phyloP scores from a whole-genome alignment of 163 green algal genomes.

The Chlorella variabilis region DNA sequence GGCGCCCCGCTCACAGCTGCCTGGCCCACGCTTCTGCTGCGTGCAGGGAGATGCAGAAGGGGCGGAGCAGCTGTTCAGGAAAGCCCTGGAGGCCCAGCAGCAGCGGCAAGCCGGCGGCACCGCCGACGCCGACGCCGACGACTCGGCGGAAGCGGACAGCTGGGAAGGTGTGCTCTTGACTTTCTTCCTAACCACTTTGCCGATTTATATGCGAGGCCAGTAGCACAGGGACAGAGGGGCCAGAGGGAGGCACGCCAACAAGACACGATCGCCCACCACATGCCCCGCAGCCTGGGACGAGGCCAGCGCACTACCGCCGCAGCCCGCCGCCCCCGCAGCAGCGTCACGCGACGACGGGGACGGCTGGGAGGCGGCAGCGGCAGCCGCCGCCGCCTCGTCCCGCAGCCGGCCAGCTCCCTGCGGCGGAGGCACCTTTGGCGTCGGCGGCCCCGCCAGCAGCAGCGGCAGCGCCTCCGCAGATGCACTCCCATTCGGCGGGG shows the following conservation, averaged over 20 bases:
- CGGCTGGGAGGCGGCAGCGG: background rate
- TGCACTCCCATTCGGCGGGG: conserved; percentile 27
- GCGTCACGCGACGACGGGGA: background rate
- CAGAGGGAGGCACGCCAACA: too few relatives aligned
- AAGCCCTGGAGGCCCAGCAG: conserved; percentile 1
- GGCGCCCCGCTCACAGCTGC: too few relatives aligned
- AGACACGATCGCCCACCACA: background rate
- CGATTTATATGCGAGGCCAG: background rate
- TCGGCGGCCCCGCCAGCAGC: background rate
- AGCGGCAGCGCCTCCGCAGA: too few relatives aligned
- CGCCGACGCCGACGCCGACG: background rate
- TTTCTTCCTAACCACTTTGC: background rate
- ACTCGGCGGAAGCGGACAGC: background rate
- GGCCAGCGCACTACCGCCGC: background rate
- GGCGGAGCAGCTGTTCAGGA: conserved; percentile 6
- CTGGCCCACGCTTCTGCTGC: background rate
- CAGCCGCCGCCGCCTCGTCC: background rate
- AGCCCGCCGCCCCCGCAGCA: background rate
- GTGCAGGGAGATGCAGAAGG: conserved; percentile 13
- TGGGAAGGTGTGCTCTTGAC: conserved; percentile 11
- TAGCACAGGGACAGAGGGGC: too few relatives aligned
- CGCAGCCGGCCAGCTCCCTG: background rate
- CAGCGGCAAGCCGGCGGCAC: background rate
- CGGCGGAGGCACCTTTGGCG: too few relatives aligned
- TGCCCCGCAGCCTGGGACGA: conserved; percentile 18